phyloP scores from a whole-genome alignment of 2,329 filamentous ascomycete species.

The Aspergillus glaucus region DNA sequence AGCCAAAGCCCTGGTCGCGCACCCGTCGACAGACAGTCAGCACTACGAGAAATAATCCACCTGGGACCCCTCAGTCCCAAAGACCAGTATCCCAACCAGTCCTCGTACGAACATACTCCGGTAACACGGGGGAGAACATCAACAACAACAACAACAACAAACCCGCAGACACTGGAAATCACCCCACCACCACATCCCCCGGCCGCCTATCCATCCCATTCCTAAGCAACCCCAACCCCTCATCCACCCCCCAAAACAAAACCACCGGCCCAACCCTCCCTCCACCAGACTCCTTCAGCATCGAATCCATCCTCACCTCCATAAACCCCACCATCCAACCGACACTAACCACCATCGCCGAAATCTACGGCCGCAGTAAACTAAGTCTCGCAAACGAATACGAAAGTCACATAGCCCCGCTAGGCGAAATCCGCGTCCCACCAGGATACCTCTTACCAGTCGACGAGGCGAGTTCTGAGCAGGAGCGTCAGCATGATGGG shows the following conservation, averaged over 20 bases:
- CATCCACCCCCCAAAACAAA: constrained; percentile 4
- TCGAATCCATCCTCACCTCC: constrained; percentile 50
- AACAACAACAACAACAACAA: constrained; percentile 13
- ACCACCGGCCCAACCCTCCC: constrained; percentile 34
- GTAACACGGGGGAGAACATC: constrained; percentile 26
- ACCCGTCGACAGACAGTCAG: constrained; percentile 16
- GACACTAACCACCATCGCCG: constrained; percentile 56
- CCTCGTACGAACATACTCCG: constrained; percentile 38
- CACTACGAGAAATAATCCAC: constrained; percentile 6
- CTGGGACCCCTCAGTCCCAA: constrained; percentile 16
- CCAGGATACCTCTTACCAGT: constrained; percentile 33
- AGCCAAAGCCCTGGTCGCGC: constrained; percentile 18
- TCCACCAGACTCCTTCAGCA: constrained; percentile 48
- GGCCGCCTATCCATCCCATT: constrained; percentile 25
- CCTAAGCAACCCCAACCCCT: constrained; percentile 9
- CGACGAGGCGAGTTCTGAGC: constrained; percentile 37
- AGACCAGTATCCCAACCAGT: constrained; percentile 37
- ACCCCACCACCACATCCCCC: constrained; percentile 5
- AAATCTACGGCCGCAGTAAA: constrained; percentile 56
- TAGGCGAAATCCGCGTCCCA: constrained; percentile 49
- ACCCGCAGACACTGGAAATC: background rate
- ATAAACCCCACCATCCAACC: constrained; percentile 54
- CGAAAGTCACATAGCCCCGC: constrained; percentile 54
- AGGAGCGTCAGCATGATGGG: constrained; percentile 30
- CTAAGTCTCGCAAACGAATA: constrained; percentile 59